phyloP scores from a whole-genome alignment of 2,329 filamentous ascomycete species.

The Paraphoma chrysanthemicola region DNA sequence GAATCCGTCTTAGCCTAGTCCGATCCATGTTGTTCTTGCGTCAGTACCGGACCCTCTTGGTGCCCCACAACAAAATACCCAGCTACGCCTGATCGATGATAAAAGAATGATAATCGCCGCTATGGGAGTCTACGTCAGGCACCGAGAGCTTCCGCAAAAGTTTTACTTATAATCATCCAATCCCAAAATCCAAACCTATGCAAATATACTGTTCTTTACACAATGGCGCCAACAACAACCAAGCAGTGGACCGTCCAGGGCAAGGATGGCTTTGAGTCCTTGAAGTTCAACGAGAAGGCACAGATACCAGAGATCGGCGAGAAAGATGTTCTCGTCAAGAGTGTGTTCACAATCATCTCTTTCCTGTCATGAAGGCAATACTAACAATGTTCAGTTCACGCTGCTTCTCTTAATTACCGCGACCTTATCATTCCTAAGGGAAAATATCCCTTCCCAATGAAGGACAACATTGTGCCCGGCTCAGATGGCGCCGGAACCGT shows the following conservation, averaged over 20 bases:
- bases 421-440: constrained; percentile 58
- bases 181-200: neutral
- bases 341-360: constrained; percentile 31
- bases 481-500: constrained; percentile 63
- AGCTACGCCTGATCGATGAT: constrained; percentile 12
- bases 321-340: constrained; percentile 74
- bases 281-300: constrained; percentile 62
- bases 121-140: constrained; percentile 1
- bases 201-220: constrained; percentile 4
- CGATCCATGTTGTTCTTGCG: constrained; percentile 24
- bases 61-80: constrained; percentile 18
- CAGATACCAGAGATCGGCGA: constrained; percentile 69
- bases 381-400: constrained; percentile 50
- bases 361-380: neutral
- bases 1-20: neutral
- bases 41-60: constrained; percentile 20
- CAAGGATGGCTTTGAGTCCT: constrained; percentile 65
- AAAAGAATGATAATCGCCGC: constrained; percentile 6
- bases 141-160: neutral
- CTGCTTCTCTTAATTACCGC: constrained; percentile 58
- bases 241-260: constrained; percentile 65
- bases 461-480: constrained; percentile 51
- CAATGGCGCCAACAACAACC: constrained; percentile 53
- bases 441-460: constrained; percentile 53
- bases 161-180: neutral